Percentiles rank a stretch among this genome's conserved stretches.
Evolutionary conservation across 169 alveolate species (phyloP).

Genomic region (Eimeria sp.): DNA sequence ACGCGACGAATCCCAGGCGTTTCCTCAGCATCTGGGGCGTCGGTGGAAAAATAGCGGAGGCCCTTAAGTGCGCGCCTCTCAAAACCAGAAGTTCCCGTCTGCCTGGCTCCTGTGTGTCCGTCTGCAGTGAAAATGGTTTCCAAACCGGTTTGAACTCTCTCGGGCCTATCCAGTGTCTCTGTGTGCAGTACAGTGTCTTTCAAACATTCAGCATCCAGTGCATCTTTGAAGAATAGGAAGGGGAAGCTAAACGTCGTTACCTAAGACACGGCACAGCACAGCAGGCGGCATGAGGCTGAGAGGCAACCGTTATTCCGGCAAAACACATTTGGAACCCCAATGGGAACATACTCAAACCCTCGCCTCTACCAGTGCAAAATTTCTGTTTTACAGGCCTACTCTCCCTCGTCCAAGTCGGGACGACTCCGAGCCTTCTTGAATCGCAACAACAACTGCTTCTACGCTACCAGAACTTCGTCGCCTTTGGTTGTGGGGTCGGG

Average conservation of each 20-base stretch:
- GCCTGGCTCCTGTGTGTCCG: background rate
- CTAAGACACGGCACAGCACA: conserved; percentile 16
- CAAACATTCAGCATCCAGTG: conserved; percentile 61
- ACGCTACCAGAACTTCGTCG: background rate
- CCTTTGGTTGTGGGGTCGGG: conserved; percentile 4
- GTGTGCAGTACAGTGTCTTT: conserved; percentile 43
- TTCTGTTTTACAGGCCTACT: conserved; percentile 1
- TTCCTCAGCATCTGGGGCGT: background rate
- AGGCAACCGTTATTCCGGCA: background rate
- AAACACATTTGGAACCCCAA: background rate
- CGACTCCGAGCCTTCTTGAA: conserved; percentile 36
- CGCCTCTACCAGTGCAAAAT: background rate
- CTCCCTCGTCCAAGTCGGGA: conserved; percentile 25
- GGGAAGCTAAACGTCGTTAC: conserved; percentile 58
- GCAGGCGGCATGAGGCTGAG: background rate
- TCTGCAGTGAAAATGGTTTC: background rate
- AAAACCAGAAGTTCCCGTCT: background rate
- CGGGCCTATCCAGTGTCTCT: conserved; percentile 36
- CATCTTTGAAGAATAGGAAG: conserved; percentile 39
- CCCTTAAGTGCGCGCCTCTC: conserved; percentile 8
- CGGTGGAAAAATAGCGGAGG: background rate
- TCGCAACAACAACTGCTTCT: conserved; percentile 33
- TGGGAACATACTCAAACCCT: background rate
- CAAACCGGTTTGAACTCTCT: background rate
- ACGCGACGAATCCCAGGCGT: conserved; percentile 19